Base-by-base conservation (phyloP, 2,329 filamentous ascomycete genomes). In the Xylariaceae sp. region DNA sequence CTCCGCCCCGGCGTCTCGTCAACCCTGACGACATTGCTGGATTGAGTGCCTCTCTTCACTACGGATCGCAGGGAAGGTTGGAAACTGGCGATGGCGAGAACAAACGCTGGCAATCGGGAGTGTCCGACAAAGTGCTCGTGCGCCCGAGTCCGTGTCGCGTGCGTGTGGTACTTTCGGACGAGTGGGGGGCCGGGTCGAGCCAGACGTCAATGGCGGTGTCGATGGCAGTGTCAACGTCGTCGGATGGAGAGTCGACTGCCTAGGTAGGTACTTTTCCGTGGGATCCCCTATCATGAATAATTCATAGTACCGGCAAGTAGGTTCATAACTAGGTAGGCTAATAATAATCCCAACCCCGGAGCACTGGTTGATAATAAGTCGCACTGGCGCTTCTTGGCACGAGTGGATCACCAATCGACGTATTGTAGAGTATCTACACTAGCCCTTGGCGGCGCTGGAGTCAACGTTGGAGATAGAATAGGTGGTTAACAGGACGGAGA, bases 1-100 rank as follows among this genome's bases (percentile, higher is more conserved):
- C 82, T 66, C 76, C 85, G 69, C 57, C 57, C 39, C 86, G 65
- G 44, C 66, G 65, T 65, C 65, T 65, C 59, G 66, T 68, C 62
- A 76, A 63, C 62, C 72, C 73, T 50, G 73, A 74, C 57, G 72
- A 74, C 72, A 74, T 75, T 59, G 49, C 48, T 29, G 47, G 22
- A 41, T 32, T 18, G 44, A 22, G 43, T 40, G 51, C n/a, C 42
- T 19, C 2, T 53, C 26, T 30, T 22, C 10, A 12, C 40, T 42
- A n/a, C 12, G 9, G 12, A 26, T 22, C 22, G 9, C 13, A 18
- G 41, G 15, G 3, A 3, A 26, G 3, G 13, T 13, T 22, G 15
- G 40, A 22, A 19, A 26, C 21, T n/a, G 41, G 10, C 41, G 18
- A 43, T 52, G 54, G 40, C 30, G 40, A n/a, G 51, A 50, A 32